These are phyloP conservation scores for Aureobasidium sp. DNA, from an alignment of 2,329 filamentous ascomycete species.

Conservation along the genomic window DNA sequence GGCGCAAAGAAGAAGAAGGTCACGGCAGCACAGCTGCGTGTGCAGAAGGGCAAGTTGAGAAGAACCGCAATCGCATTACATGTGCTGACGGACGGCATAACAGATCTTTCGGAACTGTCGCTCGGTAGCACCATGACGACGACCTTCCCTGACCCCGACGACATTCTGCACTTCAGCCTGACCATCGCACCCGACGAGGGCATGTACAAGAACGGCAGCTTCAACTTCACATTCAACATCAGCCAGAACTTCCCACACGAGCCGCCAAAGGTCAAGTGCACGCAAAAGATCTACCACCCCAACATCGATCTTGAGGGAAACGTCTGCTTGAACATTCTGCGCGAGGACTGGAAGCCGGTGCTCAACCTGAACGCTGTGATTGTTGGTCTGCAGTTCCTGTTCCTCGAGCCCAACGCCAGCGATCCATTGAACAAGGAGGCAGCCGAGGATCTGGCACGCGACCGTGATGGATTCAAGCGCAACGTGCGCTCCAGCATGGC, in stretches of 20 bases:
- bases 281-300: constrained; percentile 97
- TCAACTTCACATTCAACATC: constrained; percentile 87
- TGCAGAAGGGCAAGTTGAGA: constrained; percentile 72
- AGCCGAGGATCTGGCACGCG: constrained; percentile 80
- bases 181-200: constrained; percentile 80
- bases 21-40: constrained; percentile 86
- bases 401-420: constrained; percentile 93
- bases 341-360: constrained; percentile 99
- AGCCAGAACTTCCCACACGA: constrained; percentile 95
- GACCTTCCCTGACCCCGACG: constrained; percentile 72
- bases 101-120: constrained; percentile 75
- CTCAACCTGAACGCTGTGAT: constrained; percentile 95
- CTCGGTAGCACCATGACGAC: constrained; percentile 75
- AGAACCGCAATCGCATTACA: neutral
- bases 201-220: constrained; percentile 80
- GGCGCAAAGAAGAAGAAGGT: constrained; percentile 93
- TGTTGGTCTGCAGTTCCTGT: constrained; percentile 89
- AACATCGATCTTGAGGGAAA: constrained; percentile 98
- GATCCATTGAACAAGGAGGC: constrained; percentile 99
- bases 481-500: constrained; percentile 82
- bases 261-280: constrained; percentile 93
- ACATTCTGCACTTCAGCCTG: constrained; percentile 77
- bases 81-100: neutral
- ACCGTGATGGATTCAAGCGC: constrained; percentile 81
- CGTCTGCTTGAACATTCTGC: constrained; percentile 92